Evolutionary conservation across 2,329 filamentous ascomycete species (phyloP).

Genomic region (Xylariomycetidae sp.): DNA sequence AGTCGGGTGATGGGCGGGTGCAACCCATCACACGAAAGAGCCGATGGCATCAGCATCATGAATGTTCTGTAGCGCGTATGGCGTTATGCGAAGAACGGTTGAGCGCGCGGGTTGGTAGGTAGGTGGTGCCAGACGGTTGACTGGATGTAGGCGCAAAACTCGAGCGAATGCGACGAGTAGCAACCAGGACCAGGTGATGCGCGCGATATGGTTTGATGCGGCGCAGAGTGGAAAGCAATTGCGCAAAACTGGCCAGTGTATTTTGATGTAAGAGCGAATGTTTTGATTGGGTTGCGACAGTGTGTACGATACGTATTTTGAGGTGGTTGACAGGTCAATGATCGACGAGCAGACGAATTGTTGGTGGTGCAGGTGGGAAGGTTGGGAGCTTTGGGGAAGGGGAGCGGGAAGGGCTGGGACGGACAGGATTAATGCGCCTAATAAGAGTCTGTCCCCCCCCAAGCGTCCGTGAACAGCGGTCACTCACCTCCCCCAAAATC

Average conservation of each 20-base stretch:
- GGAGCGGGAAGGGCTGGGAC: conserved; percentile 14
- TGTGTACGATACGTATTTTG: background rate
- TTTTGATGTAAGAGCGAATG: background rate
- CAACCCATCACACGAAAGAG: conserved; percentile 53
- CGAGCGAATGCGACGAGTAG: background rate
- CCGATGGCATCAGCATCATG: conserved; percentile 56
- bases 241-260: background rate
- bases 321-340: no score
- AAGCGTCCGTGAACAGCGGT: no score
- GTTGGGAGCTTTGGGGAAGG: conserved; percentile 15
- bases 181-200: no score
- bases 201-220: no score
- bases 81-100: conserved; percentile 2
- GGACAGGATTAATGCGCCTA: conserved; percentile 26
- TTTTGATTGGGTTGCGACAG: conserved; percentile 3
- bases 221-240: background rate
- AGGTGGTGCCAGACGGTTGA: background rate
- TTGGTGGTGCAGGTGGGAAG: conserved; percentile 17
- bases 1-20: conserved; percentile 40
- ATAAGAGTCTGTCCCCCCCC: no score
- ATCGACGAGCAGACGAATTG: conserved; percentile 9
- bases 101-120: background rate
- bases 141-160: background rate
- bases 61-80: conserved; percentile 3
- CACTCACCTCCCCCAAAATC: no score